Evolutionary conservation across 805 yeast species (phyloP).

Genomic region (Teunomyces panamensis): DNA sequence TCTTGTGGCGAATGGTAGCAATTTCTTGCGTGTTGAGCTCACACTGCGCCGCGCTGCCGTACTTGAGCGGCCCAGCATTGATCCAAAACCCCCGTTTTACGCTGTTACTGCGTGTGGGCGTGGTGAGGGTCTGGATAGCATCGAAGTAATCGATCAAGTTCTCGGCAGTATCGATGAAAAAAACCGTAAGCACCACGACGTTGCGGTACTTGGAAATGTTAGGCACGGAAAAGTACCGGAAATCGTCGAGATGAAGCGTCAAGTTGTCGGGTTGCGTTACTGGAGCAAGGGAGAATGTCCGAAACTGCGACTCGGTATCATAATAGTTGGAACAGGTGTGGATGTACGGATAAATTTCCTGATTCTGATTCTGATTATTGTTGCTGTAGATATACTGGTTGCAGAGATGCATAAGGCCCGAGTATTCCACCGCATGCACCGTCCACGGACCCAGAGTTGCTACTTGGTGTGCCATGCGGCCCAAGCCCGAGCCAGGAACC

Average conservation of each 20-base stretch:
- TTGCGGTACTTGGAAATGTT: constrained; percentile 33
- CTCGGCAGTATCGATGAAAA: constrained; percentile 91
- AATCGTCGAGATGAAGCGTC: constrained; percentile 56
- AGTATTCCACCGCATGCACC: constrained; percentile 75
- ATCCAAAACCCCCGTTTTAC: constrained; percentile 68
- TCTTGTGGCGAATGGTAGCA: constrained; percentile 41
- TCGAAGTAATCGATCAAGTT: constrained; percentile 75
- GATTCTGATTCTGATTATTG: constrained; percentile 8
- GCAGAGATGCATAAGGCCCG: constrained; percentile 71
- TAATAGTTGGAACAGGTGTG: constrained; percentile 71
- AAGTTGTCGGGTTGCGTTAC: constrained; percentile 46
- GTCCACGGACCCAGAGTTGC: constrained; percentile 23
- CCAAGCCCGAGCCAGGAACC: constrained; percentile 88
- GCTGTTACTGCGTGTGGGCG: constrained; percentile 26
- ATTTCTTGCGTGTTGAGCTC: constrained; percentile 77
- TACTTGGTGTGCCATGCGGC: constrained; percentile 69
- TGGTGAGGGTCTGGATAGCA: constrained; percentile 47
- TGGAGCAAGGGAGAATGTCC: constrained; percentile 35
- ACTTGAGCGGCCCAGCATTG: constrained; percentile 88
- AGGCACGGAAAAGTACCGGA: constrained; percentile 48
- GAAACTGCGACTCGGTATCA: constrained; percentile 45
- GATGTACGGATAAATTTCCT: constrained; percentile 44
- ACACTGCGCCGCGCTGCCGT: constrained; percentile 79
- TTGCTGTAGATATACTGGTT: constrained; percentile 53
- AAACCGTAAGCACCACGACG: constrained; percentile 62